Conservation (phyloP, 768 basidiomycete genomes). For the Suillus clintonianus region DNA sequence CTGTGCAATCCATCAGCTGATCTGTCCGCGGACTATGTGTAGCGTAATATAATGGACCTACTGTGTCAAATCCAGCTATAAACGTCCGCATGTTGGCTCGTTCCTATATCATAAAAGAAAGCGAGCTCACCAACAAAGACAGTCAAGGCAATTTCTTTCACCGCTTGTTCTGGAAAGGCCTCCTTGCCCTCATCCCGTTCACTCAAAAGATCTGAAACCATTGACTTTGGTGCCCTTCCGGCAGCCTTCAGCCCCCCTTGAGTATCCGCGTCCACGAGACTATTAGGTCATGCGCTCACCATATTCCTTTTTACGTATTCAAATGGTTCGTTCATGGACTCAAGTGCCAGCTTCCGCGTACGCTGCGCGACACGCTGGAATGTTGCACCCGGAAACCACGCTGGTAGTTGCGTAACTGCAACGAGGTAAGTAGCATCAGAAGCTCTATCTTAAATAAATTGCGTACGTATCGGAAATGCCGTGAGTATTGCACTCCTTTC, state of each 20-base stretch:
- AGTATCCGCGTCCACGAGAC: not conserved
- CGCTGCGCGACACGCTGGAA: conserved; percentile 21
- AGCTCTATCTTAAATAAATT: not conserved
- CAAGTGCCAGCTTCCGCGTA: conserved; percentile 26
- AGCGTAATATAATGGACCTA: conserved; percentile 3
- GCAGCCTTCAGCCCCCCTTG: conserved; percentile 13
- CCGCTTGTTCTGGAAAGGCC: conserved; percentile 19
- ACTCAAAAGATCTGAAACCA: conserved; percentile 30
- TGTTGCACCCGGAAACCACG: conserved; percentile 31
- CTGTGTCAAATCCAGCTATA: conserved; percentile 30
- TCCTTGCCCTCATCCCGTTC: conserved; percentile 15
- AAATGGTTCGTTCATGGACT: conserved; percentile 25
- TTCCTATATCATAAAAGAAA: not conserved
- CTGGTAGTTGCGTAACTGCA: conserved; percentile 27
- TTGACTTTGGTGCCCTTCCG: conserved; percentile 26
- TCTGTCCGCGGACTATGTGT: not conserved
- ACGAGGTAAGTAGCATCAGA: not conserved
- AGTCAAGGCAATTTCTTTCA: conserved; percentile 30
- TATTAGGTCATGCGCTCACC: conserved; percentile 15
- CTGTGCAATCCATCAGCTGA: conserved; percentile 9
- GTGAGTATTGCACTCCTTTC: conserved; percentile 29
- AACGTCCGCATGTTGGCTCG: not conserved
- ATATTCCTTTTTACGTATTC: conserved; percentile 28
- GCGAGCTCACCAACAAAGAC: conserved; percentile 30
- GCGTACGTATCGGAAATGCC: conserved; percentile 31